Evolutionary conservation across 2,329 filamentous ascomycete species (phyloP).

Genomic region (Apiospora pterosperma): DNA sequence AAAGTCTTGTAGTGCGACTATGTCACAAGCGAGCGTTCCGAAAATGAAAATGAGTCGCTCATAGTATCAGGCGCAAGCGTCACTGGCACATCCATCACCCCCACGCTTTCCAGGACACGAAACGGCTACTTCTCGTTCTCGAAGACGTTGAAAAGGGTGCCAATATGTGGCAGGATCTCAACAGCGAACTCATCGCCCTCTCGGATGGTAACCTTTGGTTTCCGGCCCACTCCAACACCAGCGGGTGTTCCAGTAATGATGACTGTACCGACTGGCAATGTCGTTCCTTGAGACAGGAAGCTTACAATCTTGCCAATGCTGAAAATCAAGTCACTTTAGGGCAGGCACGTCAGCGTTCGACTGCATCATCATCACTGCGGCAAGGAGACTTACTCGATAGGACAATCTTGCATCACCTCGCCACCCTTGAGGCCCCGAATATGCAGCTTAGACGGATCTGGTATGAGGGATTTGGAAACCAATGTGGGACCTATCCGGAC

Average conservation of each 20-base stretch:
- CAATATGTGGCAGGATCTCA: constrained; percentile 2
- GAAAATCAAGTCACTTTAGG: constrained; percentile 31
- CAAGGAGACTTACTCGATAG: constrained; percentile 19
- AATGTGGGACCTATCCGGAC: constrained; percentile 50
- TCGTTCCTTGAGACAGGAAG: constrained; percentile 3
- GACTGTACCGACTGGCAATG: background rate
- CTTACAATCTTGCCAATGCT: constrained; percentile 3
- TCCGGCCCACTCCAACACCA: background rate
- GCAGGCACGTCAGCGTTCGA: constrained; percentile 27
- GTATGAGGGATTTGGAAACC: constrained; percentile 39
- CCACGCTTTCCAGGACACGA: too few species aligned
- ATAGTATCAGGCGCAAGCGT: too few species aligned
- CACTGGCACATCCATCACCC: too few species aligned
- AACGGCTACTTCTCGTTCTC: constrained; percentile 2
- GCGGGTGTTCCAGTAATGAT: constrained; percentile 2
- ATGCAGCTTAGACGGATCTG: constrained; percentile 36
- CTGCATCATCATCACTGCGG: constrained; percentile 5
- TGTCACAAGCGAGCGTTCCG: too few species aligned
- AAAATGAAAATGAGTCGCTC: too few species aligned
- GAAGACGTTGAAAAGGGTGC: constrained; percentile 4
- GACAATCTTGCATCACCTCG: constrained; percentile 45
- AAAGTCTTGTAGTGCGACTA: too few species aligned
- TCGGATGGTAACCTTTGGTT: background rate
- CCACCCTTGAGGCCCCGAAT: constrained; percentile 47
- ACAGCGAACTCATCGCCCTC: constrained; percentile 3